Conservation (phyloP, 768 basidiomycete species). For the Leccinum broughii region DNA sequence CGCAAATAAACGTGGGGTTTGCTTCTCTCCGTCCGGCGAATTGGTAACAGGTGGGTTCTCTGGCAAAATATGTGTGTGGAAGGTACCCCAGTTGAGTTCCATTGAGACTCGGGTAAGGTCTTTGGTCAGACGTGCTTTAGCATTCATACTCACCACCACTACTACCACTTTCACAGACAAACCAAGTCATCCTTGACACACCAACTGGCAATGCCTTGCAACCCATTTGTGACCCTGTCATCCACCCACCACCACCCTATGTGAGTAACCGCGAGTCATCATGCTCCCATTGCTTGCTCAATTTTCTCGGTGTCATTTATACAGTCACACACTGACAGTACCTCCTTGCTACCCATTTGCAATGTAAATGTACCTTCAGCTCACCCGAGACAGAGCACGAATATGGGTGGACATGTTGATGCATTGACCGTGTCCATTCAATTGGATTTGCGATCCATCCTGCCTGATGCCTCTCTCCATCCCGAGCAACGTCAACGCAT, state of each 20-base stretch:
- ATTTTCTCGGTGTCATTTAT: not conserved
- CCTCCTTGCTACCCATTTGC: not conserved
- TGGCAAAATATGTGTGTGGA: too few relatives aligned
- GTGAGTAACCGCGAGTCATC: not conserved
- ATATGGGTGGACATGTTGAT: not conserved
- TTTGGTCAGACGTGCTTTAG: not conserved
- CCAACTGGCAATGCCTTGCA: not conserved
- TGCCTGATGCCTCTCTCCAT: not conserved
- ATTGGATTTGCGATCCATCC: not conserved
- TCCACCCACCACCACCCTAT: not conserved
- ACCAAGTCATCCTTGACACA: not conserved
- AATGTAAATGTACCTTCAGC: not conserved
- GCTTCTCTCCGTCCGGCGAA: not conserved
- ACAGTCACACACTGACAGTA: not conserved
- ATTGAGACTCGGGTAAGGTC: not conserved
- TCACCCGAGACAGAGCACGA: not conserved
- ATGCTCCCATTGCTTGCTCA: not conserved
- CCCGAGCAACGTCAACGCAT: not conserved
- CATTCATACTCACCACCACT: not conserved
- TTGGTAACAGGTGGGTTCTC: too few relatives aligned
- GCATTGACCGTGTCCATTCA: not conserved
- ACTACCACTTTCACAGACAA: not conserved
- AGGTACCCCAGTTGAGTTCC: not conserved
- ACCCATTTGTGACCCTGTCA: not conserved
- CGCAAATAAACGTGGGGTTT: not conserved